phyloP scores from a whole-genome alignment of 495 filamentous ascomycete species.

The Penicillium angulare region DNA sequence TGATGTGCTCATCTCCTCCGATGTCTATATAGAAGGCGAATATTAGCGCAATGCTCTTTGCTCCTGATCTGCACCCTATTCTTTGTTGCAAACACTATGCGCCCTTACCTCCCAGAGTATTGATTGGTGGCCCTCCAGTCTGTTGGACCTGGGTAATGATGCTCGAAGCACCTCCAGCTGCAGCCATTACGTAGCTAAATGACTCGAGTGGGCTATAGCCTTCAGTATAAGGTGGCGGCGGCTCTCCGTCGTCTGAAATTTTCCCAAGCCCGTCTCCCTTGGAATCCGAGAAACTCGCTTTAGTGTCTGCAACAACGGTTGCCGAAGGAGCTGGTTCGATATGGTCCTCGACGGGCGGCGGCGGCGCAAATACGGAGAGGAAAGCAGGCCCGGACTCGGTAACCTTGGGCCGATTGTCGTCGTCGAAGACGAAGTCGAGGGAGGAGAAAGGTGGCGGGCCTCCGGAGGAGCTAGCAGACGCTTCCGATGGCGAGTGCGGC shows the following conservation, averaged over 20 bases:
- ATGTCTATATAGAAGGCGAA: conserved; percentile 56
- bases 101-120: conserved; percentile 76
- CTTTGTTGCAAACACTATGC: background rate
- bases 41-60: background rate
- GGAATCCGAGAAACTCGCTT: conserved; percentile 73
- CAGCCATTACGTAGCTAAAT: conserved; percentile 97
- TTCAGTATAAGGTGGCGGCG: conserved; percentile 95
- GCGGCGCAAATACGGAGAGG: conserved; percentile 57
- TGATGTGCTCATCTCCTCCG: conserved; percentile 91
- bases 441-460: conserved; percentile 65
- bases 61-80: background rate
- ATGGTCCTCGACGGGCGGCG: conserved; percentile 35
- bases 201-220: conserved; percentile 86
- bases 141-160: conserved; percentile 99
- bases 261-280: conserved; percentile 70
- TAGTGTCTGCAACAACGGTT: conserved; percentile 71
- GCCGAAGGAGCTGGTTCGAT: conserved; percentile 50
- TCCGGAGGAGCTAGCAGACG: conserved; percentile 57
- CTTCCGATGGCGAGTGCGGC: conserved; percentile 62
- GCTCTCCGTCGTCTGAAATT: conserved; percentile 80
- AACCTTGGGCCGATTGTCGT: conserved; percentile 48
- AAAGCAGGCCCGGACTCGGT: conserved; percentile 55
- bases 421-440: conserved; percentile 51
- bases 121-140: conserved; percentile 78
- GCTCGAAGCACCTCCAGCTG: conserved; percentile 93